Evolutionary conservation across 257 asterid genomes (phyloP).

Genomic region (Handroanthus guayacan): DNA sequence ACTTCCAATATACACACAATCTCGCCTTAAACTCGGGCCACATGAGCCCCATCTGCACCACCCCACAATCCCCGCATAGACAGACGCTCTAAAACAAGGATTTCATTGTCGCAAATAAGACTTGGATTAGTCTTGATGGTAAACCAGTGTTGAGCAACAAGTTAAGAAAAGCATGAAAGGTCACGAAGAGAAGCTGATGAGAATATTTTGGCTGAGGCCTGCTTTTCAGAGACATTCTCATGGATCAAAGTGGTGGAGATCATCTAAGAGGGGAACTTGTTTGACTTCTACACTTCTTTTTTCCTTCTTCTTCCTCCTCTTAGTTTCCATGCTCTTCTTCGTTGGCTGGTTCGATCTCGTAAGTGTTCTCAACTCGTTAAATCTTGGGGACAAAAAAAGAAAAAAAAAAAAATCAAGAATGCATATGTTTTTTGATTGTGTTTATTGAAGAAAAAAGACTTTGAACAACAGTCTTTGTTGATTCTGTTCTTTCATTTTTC

Average conservation of each 20-base stretch:
- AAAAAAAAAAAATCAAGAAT: no score
- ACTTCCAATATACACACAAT: slow-evolving; percentile 1
- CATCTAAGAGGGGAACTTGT: slow-evolving; percentile 36
- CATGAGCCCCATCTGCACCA: background rate
- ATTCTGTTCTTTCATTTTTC: no score
- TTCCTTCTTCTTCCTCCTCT: slow-evolving; percentile 45
- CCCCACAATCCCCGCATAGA: background rate
- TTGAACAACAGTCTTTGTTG: no score
- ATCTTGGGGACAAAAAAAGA: no score
- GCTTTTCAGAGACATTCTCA: slow-evolving; percentile 43
- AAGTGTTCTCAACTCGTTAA: no score
- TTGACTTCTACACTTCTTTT: slow-evolving; percentile 29
- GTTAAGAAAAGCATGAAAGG: slow-evolving; percentile 46
- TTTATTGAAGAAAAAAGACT: no score
- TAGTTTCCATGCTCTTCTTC: slow-evolving; percentile 37
- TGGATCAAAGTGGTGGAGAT: slow-evolving; percentile 39
- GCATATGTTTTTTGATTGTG: no score
- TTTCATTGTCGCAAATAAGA: background rate
- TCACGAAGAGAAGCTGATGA: slow-evolving; percentile 57
- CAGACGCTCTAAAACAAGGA: background rate
- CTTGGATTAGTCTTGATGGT: background rate
- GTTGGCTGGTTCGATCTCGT: slow-evolving; percentile 52
- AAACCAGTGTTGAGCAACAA: slow-evolving; percentile 6
- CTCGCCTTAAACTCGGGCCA: background rate
- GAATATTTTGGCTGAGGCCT: slow-evolving; percentile 59